Evolutionary conservation across 352 stramenopile species (phyloP).

Genomic region (Saprolegnia parasitica): DNA sequence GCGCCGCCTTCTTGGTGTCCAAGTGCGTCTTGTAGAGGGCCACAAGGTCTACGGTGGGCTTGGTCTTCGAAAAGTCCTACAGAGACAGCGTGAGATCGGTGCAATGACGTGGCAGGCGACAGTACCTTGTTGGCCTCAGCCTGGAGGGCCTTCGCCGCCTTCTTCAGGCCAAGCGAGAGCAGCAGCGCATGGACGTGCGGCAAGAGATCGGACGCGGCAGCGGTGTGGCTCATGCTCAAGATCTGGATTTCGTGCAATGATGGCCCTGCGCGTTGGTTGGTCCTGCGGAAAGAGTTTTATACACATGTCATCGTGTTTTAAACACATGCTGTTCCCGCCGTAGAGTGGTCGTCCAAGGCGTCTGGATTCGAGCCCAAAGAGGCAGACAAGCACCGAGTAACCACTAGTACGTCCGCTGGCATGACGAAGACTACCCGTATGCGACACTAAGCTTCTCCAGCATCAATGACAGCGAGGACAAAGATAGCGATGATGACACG

Average conservation of each 20-base stretch:
- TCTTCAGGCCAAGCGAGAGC: conserved; percentile 58
- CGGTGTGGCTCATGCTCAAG: conserved; percentile 22
- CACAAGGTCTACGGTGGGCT: conserved; percentile 61
- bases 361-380: too few relatives aligned
- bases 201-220: conserved; percentile 71
- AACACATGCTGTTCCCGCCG: background rate
- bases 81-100: background rate
- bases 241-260: conserved; percentile 8
- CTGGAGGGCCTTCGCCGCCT: conserved; percentile 51
- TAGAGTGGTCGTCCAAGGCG: too few relatives aligned
- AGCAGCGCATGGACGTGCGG: conserved; percentile 71
- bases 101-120: conserved; percentile 9
- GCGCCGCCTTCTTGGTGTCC: conserved; percentile 39
- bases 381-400: too few relatives aligned
- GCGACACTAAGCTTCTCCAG: too few relatives aligned
- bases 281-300: background rate
- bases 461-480: too few relatives aligned
- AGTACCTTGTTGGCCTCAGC: conserved; percentile 71
- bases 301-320: background rate
- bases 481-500: too few relatives aligned
- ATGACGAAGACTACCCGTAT: too few relatives aligned
- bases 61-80: conserved; percentile 49
- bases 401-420: too few relatives aligned
- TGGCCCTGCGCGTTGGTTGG: conserved; percentile 6
- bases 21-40: conserved; percentile 71